phyloP scores from a whole-genome alignment of 164 flowering plant species.

The Vitis rupestris region DNA sequence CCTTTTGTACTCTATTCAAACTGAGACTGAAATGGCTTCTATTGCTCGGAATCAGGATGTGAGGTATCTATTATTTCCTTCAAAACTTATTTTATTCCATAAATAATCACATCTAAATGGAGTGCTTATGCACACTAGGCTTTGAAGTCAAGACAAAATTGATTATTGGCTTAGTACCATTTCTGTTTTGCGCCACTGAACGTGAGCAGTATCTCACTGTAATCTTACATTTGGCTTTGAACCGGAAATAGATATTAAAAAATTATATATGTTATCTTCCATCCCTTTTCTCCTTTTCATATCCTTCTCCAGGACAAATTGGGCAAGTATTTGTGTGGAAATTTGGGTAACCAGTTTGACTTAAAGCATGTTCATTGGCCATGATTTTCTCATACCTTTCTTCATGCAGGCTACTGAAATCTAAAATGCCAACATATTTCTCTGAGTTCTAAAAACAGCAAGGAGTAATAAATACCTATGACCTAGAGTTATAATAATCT shows the following conservation, averaged over 20 bases:
- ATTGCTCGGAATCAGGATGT: background rate
- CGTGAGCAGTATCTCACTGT: background rate
- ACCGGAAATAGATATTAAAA: background rate
- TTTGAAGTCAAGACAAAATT: background rate
- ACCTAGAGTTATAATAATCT: too few relatives aligned
- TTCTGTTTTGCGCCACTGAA: too few relatives aligned
- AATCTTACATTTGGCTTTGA: background rate
- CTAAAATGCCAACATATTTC: too few relatives aligned
- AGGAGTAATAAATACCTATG: too few relatives aligned
- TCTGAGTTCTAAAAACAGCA: too few relatives aligned
- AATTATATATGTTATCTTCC: background rate
- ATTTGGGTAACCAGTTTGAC: background rate
- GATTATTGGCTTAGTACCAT: too few relatives aligned
- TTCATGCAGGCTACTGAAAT: background rate
- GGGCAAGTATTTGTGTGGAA: background rate
- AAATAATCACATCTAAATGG: background rate
- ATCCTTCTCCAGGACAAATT: background rate
- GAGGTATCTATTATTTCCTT: slow-evolving; percentile 10
- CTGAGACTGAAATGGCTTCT: slow-evolving; percentile 12
- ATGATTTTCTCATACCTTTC: background rate
- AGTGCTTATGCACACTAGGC: background rate
- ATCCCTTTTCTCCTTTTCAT: background rate
- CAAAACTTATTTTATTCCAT: background rate
- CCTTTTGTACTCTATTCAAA: slow-evolving; percentile 40
- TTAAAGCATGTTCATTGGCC: background rate